Evolutionary conservation across 2,329 filamentous ascomycete species (phyloP).

Genomic region (Exophiala calicioides): DNA sequence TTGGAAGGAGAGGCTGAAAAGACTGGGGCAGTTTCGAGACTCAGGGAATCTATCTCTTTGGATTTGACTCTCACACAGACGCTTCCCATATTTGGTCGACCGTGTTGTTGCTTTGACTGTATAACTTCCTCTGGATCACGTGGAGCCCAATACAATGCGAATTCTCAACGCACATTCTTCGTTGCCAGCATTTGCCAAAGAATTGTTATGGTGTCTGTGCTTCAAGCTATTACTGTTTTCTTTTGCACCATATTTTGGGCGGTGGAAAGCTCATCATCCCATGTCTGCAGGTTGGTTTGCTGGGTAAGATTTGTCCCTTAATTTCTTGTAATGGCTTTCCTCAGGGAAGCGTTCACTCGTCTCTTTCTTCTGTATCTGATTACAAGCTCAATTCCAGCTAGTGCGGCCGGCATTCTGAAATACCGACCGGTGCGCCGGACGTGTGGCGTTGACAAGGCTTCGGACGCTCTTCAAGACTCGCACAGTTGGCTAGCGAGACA

Average conservation of each 20-base stretch:
- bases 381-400: conserved; percentile 2
- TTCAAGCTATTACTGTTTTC: too few relatives aligned
- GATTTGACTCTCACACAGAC: conserved; percentile 5
- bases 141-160: too few relatives aligned
- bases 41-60: background rate
- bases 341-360: background rate
- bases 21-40: background rate
- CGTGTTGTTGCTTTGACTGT: too few relatives aligned
- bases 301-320: too few relatives aligned
- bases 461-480: conserved; percentile 17
- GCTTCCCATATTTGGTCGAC: background rate
- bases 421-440: conserved; percentile 20
- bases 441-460: conserved; percentile 19
- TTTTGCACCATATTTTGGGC: too few relatives aligned
- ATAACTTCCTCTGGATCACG: too few relatives aligned
- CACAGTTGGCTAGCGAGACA: conserved; percentile 23
- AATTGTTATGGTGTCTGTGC: background rate
- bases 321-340: background rate
- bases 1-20: conserved; percentile 9
- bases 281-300: too few relatives aligned
- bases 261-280: too few relatives aligned
- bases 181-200: too few relatives aligned
- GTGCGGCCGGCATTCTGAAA: conserved; percentile 12
- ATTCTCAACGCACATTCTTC: too few relatives aligned
- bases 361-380: conserved; percentile 9